Evolutionary conservation across 352 stramenopile species (phyloP).

Genomic region (Globisporangium mamillatum): DNA sequence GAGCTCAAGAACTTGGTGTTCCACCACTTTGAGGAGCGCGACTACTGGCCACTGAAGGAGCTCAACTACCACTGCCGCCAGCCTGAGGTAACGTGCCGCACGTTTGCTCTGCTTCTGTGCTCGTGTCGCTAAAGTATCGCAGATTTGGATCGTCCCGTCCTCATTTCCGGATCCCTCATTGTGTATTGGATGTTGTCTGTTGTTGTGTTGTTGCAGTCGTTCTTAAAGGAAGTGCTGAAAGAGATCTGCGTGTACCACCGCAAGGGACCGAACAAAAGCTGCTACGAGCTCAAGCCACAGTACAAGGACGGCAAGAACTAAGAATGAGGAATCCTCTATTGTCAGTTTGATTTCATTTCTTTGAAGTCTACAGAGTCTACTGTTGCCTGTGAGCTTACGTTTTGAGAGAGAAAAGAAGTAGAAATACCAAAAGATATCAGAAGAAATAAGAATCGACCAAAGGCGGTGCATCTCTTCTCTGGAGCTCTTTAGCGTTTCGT

Average conservation of each 20-base stretch:
- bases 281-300: constrained; percentile 87
- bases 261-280: constrained; percentile 88
- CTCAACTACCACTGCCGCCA: constrained; percentile 87
- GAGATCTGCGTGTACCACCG: constrained; percentile 88
- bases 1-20: constrained; percentile 88
- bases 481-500: neutral
- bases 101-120: neutral
- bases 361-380: neutral
- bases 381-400: neutral
- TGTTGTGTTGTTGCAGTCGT: constrained; percentile 41
- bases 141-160: neutral
- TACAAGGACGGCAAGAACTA: constrained; percentile 76
- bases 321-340: neutral
- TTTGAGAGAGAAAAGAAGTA: neutral
- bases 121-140: neutral
- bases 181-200: neutral
- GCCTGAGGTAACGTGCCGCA: constrained; percentile 52
- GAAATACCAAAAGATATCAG: neutral
- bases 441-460: constrained; percentile 4
- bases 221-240: constrained; percentile 87
- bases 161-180: neutral
- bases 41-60: constrained; percentile 87
- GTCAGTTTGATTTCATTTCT: neutral
- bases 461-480: neutral
- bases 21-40: constrained; percentile 84